Evolutionary conservation across 768 basidiomycete species (phyloP), one percentile per base, ranked within the genome.

Genomic region (Boletus vermiculosoides): DNA sequence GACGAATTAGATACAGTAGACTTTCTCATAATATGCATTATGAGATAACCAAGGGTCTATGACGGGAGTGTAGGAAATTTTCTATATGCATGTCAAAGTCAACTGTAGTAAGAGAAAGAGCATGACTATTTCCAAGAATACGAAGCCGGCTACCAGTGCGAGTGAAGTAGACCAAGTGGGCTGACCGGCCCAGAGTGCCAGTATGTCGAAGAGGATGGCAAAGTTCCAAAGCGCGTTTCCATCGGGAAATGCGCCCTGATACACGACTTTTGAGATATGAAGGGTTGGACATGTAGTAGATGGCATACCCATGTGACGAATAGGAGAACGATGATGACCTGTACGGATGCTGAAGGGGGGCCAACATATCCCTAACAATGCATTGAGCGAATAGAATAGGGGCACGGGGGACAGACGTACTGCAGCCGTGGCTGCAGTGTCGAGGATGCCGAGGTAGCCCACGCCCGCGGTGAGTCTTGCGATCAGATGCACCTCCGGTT

Each of bases 391-490:
- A 25, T 45, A 25, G 7, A 25, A 23, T 16, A 22, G 40, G 13
- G 12, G 41, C 20, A 23, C n/a, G 23, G 20, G 13, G 2, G 7
- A 15, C 10, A 10, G 42, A 46, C n/a, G 11, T 31, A 52, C 50
- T 10, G 18, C 16, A 2, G 53, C 40, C 5, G 55, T 46, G 10
- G 39, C 53, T 22, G 31, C 49, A 18, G 47, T 48, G 39, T 54
- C 52, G 30, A 60, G 33, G 52, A 57, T 28, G 39, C 36, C 52
- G 33, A 55, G 37, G n/a, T 78, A 61, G 11, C 39, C 39, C n/a
- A 79, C 66, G 0, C 77, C 79, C 1, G 73, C 66, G 45, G 8
- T 33, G 20, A 30, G 1, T n/a, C 20, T 46, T n/a, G 45, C 15
- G 3, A 44, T 44, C 3, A 23, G 8, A 5, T n/a, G 8, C 10